Evolutionary conservation across 768 basidiomycete species (phyloP).

Genomic region (Hirschioporus abietinus): DNA sequence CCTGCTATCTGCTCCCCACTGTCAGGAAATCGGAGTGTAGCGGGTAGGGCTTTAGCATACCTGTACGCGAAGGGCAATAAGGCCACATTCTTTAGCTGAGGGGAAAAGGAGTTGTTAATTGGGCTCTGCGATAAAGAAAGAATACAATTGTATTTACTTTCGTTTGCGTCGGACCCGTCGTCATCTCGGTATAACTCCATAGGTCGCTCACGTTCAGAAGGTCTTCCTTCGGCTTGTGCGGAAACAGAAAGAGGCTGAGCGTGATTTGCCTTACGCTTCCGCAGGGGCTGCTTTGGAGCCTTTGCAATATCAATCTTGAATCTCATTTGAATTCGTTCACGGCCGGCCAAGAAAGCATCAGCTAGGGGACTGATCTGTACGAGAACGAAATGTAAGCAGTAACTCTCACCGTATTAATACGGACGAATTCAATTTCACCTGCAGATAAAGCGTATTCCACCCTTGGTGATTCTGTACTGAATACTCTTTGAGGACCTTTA

Average conservation of each 20-base stretch:
- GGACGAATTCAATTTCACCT: conserved; percentile 29
- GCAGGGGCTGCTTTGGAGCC: neutral
- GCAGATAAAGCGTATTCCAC: conserved; percentile 47
- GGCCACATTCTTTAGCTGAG: neutral
- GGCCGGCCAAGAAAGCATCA: neutral
- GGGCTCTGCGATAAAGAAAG: neutral
- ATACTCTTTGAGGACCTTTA: conserved; percentile 45
- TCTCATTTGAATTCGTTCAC: neutral
- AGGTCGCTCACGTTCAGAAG: neutral
- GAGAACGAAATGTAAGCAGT: neutral
- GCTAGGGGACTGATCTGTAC: neutral
- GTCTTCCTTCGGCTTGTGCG: neutral
- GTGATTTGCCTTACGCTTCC: neutral
- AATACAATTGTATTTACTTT: neutral
- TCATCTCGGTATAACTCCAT: neutral
- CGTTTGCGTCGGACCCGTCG: too few species aligned
- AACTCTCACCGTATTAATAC: too few species aligned
- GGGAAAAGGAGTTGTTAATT: too few species aligned
- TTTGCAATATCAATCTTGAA: neutral
- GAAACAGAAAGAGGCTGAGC: neutral
- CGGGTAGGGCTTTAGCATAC: neutral
- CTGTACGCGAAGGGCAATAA: neutral
- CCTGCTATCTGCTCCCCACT: too few species aligned
- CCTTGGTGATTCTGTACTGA: conserved; percentile 39
- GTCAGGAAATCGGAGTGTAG: too few species aligned